Evolutionary conservation across 73 alveolate genomes (phyloP).

Genomic region (Paramecium biaurelia): DNA sequence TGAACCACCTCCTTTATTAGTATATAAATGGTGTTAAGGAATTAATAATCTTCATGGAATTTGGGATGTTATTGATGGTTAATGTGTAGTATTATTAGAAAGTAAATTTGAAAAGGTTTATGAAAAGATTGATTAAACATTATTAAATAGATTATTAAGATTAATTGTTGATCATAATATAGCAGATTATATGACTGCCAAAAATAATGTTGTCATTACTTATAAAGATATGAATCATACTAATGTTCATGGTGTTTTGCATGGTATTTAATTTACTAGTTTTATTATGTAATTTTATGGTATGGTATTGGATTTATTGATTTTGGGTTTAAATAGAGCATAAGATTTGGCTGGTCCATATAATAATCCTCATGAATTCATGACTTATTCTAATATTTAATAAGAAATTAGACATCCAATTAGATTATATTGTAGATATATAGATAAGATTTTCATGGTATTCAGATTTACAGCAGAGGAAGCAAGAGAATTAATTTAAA

Average conservation of each 20-base stretch:
- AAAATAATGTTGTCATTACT: constrained; percentile 97
- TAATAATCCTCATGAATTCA: constrained; percentile 91
- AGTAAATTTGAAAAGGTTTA: constrained; percentile 96
- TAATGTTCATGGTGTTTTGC: constrained; percentile 97
- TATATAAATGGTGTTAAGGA: constrained; percentile 99
- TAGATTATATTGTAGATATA: constrained; percentile 98
- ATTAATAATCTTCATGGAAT: constrained; percentile 98
- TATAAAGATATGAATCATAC: constrained; percentile 99
- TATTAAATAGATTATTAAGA: constrained; percentile 95
- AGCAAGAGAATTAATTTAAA: constrained; percentile 97
- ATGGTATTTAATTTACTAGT: constrained; percentile 98
- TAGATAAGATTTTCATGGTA: constrained; percentile 97
- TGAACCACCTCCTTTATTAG: constrained; percentile 99
- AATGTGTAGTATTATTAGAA: constrained; percentile 96
- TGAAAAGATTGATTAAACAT: constrained; percentile 97
- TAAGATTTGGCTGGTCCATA: constrained; percentile 99
- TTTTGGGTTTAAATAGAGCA: constrained; percentile 98
- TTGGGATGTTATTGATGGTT: constrained; percentile 98
- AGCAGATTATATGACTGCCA: constrained; percentile 99
- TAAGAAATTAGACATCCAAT: constrained; percentile 99
- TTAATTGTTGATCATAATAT: constrained; percentile 99
- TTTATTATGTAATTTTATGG: constrained; percentile 90
- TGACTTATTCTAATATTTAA: constrained; percentile 96
- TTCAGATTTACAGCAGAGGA: constrained; percentile 98
- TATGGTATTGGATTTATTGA: constrained; percentile 94